Conservation (phyloP, 2,329 filamentous ascomycete species). For the Leptodontidium sp. region DNA sequence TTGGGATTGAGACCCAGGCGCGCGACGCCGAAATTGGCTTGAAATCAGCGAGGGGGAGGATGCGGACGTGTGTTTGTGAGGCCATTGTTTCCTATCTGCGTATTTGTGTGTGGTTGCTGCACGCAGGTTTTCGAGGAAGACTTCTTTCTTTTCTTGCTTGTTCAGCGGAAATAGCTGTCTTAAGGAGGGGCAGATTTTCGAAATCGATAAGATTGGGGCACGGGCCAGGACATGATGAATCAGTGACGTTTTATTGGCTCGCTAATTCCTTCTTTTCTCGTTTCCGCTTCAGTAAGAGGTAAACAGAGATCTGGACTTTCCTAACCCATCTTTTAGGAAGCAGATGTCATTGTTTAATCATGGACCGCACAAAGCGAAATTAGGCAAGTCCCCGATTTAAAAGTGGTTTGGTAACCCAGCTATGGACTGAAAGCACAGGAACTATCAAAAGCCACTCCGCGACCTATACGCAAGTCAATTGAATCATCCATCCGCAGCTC, state of each 20-base stretch:
- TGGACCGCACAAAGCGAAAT: background rate
- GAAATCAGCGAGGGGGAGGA: constrained; percentile 43
- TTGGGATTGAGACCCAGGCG: constrained; percentile 85
- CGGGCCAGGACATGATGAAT: constrained; percentile 10
- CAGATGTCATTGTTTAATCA: background rate
- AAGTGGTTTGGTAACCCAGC: too few relatives aligned
- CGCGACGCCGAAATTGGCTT: constrained; percentile 68
- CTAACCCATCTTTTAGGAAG: background rate
- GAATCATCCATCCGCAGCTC: too few relatives aligned
- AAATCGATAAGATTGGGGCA: constrained; percentile 15
- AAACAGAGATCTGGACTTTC: background rate
- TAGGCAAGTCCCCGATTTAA: background rate
- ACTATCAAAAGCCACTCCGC: background rate
- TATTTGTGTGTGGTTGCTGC: background rate
- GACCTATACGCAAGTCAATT: background rate
- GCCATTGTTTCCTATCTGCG: constrained; percentile 16
- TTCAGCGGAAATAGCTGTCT: background rate
- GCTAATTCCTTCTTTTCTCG: background rate
- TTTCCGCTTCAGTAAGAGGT: background rate
- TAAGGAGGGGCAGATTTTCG: constrained; percentile 8
- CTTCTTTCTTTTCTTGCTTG: background rate
- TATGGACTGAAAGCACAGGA: background rate
- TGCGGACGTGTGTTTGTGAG: constrained; percentile 6
- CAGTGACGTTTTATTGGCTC: background rate
- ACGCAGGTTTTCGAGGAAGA: background rate